Conservation (phyloP, 2,329 filamentous ascomycete species). For the Akanthomyces muscarius region DNA sequence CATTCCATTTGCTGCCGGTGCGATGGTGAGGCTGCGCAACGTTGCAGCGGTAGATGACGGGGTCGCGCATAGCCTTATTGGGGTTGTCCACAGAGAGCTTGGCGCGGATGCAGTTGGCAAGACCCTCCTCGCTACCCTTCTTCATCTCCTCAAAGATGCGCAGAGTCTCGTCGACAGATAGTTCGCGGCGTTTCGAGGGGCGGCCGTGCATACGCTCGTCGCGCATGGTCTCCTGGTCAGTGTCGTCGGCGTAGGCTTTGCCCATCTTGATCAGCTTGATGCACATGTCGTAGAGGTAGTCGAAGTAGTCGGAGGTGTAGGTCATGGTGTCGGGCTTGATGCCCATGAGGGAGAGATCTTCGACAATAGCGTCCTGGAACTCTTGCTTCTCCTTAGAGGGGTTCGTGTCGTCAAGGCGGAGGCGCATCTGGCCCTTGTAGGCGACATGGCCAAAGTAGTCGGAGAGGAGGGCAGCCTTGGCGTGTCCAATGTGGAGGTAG, state of each 20-base stretch:
- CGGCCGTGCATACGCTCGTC: constrained; percentile 80
- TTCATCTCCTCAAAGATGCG: constrained; percentile 93
- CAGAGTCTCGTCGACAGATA: constrained; percentile 76
- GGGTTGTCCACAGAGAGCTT: constrained; percentile 89
- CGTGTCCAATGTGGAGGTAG: constrained; percentile 93
- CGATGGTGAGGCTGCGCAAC: constrained; percentile 64
- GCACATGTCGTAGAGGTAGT: constrained; percentile 82
- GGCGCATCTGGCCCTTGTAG: constrained; percentile 84
- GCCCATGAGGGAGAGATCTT: constrained; percentile 87
- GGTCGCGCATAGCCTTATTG: constrained; percentile 94
- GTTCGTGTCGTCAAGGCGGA: constrained; percentile 97
- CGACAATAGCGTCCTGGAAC: constrained; percentile 88
- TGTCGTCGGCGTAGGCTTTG: constrained; percentile 91
- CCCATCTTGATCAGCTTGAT: constrained; percentile 81
- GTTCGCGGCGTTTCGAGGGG: constrained; percentile 75
- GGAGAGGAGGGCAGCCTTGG: constrained; percentile 88
- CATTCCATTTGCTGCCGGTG: constrained; percentile 75
- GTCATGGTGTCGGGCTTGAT: constrained; percentile 83
- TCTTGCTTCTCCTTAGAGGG: constrained; percentile 96
- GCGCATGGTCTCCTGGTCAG: constrained; percentile 82
- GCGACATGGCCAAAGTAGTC: constrained; percentile 96
- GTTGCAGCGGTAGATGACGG: constrained; percentile 91
- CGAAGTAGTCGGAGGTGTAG: constrained; percentile 94
- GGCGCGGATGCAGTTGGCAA: constrained; percentile 86
- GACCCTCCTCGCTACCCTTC: constrained; percentile 71